phyloP scores from a whole-genome alignment of 1,284 basidiomycete species.

The Retiboletus flavoniger region DNA sequence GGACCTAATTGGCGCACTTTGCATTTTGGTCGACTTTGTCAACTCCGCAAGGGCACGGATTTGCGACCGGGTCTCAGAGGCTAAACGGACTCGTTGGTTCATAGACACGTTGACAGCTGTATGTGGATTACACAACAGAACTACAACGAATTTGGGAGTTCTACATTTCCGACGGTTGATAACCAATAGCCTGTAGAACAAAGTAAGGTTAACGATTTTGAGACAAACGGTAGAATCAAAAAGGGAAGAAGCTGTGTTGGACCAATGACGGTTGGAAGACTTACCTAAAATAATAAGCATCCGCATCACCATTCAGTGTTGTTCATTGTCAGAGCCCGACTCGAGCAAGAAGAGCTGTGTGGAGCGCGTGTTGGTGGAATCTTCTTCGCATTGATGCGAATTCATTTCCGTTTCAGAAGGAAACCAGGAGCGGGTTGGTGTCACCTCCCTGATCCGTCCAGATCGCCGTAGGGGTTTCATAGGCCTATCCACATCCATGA shows the following conservation, averaged over 20 bases:
- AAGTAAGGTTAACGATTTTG: conserved; percentile 17
- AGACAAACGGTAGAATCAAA: conserved; percentile 24
- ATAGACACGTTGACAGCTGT: conserved; percentile 24
- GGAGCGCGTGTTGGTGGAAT: conserved; percentile 21
- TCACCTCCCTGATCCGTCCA: conserved; percentile 30
- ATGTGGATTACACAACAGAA: conserved; percentile 27
- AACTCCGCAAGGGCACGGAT: conserved; percentile 28
- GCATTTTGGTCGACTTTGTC: conserved; percentile 36
- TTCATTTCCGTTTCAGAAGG: conserved; percentile 37
- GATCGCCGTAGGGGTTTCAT: conserved; percentile 39
- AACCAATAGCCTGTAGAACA: conserved; percentile 16
- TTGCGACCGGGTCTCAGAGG: conserved; percentile 33
- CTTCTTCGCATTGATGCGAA: conserved; percentile 26
- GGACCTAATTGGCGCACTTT: conserved; percentile 36
- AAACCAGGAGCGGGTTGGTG: conserved; percentile 26
- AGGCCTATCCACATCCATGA: conserved; percentile 35
- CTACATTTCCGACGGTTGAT: conserved; percentile 28
- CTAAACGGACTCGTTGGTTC: conserved; percentile 14
- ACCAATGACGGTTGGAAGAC: conserved; percentile 9
- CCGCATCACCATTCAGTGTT: conserved; percentile 20
- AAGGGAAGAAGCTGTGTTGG: conserved; percentile 15
- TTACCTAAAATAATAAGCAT: conserved; percentile 31
- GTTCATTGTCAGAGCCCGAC: conserved; percentile 29
- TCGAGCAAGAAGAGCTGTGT: conserved; percentile 18
- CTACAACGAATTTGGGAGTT: conserved; percentile 28